Evolutionary conservation across 2,329 filamentous ascomycete genomes (phyloP).

Genomic region (Pseudogymnoascus destructans): DNA sequence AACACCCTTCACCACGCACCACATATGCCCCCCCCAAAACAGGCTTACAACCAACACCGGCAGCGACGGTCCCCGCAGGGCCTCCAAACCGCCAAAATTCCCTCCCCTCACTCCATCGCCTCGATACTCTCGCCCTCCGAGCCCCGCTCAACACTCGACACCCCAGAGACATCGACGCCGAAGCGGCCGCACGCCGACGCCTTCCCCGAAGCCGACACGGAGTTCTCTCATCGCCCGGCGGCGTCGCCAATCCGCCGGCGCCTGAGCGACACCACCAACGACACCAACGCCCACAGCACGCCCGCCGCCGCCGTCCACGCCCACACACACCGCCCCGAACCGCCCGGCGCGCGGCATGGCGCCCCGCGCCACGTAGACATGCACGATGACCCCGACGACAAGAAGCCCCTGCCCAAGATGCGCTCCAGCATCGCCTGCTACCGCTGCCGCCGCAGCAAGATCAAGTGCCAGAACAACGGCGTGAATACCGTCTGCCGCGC

Average conservation of each 20-base stretch:
- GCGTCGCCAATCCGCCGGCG: slow-evolving; percentile 16
- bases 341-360: background rate
- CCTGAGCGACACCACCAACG: background rate
- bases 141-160: slow-evolving; percentile 16
- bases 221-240: slow-evolving; percentile 21
- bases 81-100: slow-evolving; percentile 25
- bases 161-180: slow-evolving; percentile 21
- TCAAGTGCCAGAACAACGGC: slow-evolving; percentile 74
- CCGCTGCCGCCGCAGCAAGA: slow-evolving; percentile 66
- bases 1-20: background rate
- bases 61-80: background rate
- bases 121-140: slow-evolving; percentile 26
- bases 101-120: slow-evolving; percentile 26
- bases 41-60: background rate
- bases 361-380: background rate
- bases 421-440: slow-evolving; percentile 70
- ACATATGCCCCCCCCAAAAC: background rate
- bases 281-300: background rate
- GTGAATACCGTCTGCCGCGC: slow-evolving; percentile 59
- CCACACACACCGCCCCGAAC: background rate
- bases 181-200: slow-evolving; percentile 26
- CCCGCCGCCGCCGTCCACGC: background rate
- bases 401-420: slow-evolving; percentile 40
- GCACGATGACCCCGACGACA: slow-evolving; percentile 26
- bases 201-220: slow-evolving; percentile 19